Evolutionary conservation across 2,329 filamentous ascomycete genomes (phyloP), one percentile per base, ranked within the genome.

Genomic region (Daldinia eschscholtzii): DNA sequence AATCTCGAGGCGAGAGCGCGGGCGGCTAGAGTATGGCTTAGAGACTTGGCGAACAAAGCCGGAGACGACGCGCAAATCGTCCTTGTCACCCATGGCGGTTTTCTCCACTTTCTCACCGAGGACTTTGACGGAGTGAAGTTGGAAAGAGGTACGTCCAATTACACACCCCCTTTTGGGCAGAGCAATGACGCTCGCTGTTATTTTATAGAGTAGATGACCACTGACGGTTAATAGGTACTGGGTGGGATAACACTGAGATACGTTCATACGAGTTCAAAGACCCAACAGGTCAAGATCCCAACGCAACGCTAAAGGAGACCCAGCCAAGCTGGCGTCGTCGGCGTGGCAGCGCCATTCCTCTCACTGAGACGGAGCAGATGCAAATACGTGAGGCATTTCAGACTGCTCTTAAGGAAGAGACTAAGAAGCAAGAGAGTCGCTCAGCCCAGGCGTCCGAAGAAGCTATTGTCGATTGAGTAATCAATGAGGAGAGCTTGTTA

Each of bases 91-190:
- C 94, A 97, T 75, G 94, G 94, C 1, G 92, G 92, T 0, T 92
- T 94, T 73, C 78, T 97, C 74, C 94, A 97, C 79, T 97, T 93
- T 75, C 82, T 97, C 70, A 96, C 93, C 0, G 88, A 94, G 72
- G 93, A 97, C 75, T 97, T 90, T 88, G 84, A 88, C 61, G 91
- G 89, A 46, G 85, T 87, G 26, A 77, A 80, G 74, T 74, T 83
- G 3, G 74, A 75, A 0, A 70, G 68, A 65, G 81, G 84, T 85
- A 78, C 63, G 83, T 23, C 77, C 7, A 48, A 12, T 26, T 33
- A 15, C 35, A 2, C 26, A 58, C 35, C 9, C 33, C 26, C n/a
- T 57, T 2, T 42, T 23, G 20, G 6, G 15, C 23, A 44, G 26
- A 41, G 13, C 23, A 39, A 13, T 6, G 15, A 3, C 55, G 6